Base-by-base conservation (phyloP, 768 basidiomycete species). In the Calocera viscosa region DNA sequence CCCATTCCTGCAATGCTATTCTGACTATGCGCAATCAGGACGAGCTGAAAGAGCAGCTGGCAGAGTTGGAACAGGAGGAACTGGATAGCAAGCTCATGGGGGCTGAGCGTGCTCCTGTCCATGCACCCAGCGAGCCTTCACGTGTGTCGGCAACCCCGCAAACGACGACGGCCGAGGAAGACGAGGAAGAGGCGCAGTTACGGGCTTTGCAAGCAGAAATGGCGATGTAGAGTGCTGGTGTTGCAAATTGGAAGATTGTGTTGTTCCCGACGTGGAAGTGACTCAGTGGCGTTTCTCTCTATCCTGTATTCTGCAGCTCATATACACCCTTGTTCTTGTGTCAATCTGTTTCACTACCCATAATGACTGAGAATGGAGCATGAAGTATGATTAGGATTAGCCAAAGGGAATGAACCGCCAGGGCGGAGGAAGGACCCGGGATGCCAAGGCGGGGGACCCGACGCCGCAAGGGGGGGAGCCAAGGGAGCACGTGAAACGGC, bases 171-270 rank as follows among this genome's bases (percentile, higher is more conserved):
- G 81, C 71, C 65, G 84, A 82, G 69, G 92, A 94, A 74, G 91
- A 91, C 76, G 92, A 95, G 80, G 95, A 97, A 76, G 94, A 91
- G 70, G 86, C 83, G 49, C 87, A 95, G 77, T 84, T 98, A 74
- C 84, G 82, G 76, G 86, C 90, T 75, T 80, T 98, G 71, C 94
- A 96, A 79, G 94, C 91, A 24, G 84, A 83, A 43, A 78, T 94
- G 74, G 86, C 91, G 24, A 90, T 95, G 88, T 92, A 64, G 63
- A n/a, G 43, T 24, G 33, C 14, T 35, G 12, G 43, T 64, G 26
- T 67, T 7, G 24, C 19, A 3, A 2, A 22, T 53, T 24, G 7
- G 17, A 26, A 1, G 22, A n/a, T 10, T 60, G 8, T 24, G 19
- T 28, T 26, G n/a, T 26, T 41, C 64, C 11, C 28, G 38, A 5